Evolutionary conservation across 73 alveolate genomes (phyloP).

Genomic region (Stentor coeruleus): DNA sequence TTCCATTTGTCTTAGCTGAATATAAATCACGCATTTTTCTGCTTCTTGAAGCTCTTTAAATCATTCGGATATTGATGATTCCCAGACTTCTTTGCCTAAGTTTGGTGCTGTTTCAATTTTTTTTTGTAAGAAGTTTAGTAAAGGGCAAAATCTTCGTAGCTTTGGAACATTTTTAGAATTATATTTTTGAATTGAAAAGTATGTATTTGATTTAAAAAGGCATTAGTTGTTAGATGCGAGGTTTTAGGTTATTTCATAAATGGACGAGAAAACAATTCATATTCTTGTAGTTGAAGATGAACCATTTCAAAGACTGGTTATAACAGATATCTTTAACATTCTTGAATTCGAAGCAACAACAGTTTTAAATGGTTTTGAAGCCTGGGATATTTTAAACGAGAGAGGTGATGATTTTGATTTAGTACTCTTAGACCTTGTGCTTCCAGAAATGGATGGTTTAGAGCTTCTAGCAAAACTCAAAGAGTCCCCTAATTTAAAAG

Average conservation of each 20-base stretch:
- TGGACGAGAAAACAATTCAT: conserved; percentile 28
- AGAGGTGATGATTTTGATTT: conserved; percentile 61
- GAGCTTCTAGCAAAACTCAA: conserved; percentile 66
- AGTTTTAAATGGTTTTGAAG: conserved; percentile 67
- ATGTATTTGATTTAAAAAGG: no score
- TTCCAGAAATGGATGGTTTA: conserved; percentile 88
- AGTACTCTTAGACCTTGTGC: conserved; percentile 64
- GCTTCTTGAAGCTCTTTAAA: background rate
- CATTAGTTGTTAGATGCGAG: no score
- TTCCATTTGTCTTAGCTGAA: conserved; percentile 6
- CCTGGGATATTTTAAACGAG: conserved; percentile 56
- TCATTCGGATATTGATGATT: background rate
- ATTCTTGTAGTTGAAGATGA: conserved; percentile 84
- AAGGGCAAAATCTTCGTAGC: conserved; percentile 29
- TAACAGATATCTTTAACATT: conserved; percentile 65
- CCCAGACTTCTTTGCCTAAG: background rate
- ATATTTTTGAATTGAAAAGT: no score
- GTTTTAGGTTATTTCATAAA: no score
- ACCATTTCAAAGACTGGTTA: conserved; percentile 73
- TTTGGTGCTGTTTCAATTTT: no score
- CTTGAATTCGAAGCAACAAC: conserved; percentile 63
- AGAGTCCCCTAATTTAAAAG: conserved; percentile 54
- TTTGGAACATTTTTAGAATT: conserved; percentile 23
- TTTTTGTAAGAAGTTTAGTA: no score
- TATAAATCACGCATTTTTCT: background rate